Evolutionary conservation across 2,329 filamentous ascomycete genomes (phyloP), one percentile per base, ranked within the genome.

Genomic region (Cladosporium sp.): DNA sequence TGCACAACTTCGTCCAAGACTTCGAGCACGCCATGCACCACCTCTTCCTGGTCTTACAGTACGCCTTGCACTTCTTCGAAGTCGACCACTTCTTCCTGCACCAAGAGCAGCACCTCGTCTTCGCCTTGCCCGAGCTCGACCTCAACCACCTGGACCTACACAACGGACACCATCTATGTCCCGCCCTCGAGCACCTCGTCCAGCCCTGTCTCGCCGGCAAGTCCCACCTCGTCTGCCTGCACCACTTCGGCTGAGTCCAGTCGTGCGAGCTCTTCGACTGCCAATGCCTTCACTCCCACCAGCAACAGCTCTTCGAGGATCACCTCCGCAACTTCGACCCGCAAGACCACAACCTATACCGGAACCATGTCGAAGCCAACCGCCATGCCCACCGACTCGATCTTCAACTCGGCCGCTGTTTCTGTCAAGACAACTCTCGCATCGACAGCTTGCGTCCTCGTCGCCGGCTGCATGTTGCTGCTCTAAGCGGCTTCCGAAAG

Each of bases 131-230:
- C 54, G 12, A 45, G 22, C 24, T 50, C 44, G 17, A 49, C 54
- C 32, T 57, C 44, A 6, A 57, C 54, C 35, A 42, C 28, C 37
- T 57, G 54, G 54, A 57, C 54, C 28, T 22, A 25, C 10, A 57
- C 54, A 17, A 57, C 44, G 15, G 24, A 48, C 35, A 49, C 44
- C 22, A 37, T 50, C 28, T 17, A 10, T 17, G 7, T 13, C 12
- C 25, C n/a, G 17, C 28, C 45, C 2, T 9, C 17, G 10, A 13
- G 34, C 22, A 49, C 45, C 13, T 28, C 28, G 45, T 20, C 22
- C 45, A 35, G 25, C 2, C 48, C 48, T 12, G 35, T 34, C 28
- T 37, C 24, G 15, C 34, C 48, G 12, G 34, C 28, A 7, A 4
- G n/a, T 10, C 17, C 45, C 45, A 20, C 45, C 10, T 51, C 48